Base-by-base conservation (phyloP, 2,329 filamentous ascomycete species). In the Colletotrichum euphorbiae region DNA sequence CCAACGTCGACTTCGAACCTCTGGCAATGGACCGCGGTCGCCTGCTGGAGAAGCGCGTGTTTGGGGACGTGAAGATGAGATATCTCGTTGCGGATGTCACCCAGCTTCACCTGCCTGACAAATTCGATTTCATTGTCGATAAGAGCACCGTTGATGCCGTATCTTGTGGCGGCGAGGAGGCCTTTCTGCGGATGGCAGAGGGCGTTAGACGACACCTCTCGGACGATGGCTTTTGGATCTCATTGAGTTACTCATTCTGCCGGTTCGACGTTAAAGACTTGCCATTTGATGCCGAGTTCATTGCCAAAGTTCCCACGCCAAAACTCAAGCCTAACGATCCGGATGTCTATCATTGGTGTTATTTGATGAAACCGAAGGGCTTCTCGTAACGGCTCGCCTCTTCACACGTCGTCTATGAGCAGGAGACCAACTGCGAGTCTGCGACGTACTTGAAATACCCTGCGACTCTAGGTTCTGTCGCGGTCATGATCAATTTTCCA, bases 1-100 rank as follows among this genome's bases (percentile, higher is more conserved):
- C 81, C 6, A 86, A 85, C 67, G 73, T 84, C 67, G 84, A 85
- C 73, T 86, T 82, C 69, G 83, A 85, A 71, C 83, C 83, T 4
- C 75, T 83, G 6, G 84, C 84, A 6, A 74, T 81, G 8, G 77
- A 81, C 21, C 79, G 81, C 31, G 83, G 83, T 1, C 78, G 76
- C 3, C 72, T 78, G 33, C 74, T 82, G 2, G 83, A 86, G 70
- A 55, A 71, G 28, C 56, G 71, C 6, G 75, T 72, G 2, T 86
- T 86, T 69, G 81, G 82, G 17, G 78, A 85, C 62, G 77, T 84
- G 3, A 69, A 66, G 15, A 83, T 80, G 77, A 73, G 74, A 24
- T 85, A 86, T 62, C 70, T 73, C 5, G 79, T 84, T 2, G 81
- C 79, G 3, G 83, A 86, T 64, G 82, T 75, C n/a, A 85, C 83